Evolutionary conservation across 352 stramenopile species (phyloP).

Genomic region (Phytopythium chamaehyphon): DNA sequence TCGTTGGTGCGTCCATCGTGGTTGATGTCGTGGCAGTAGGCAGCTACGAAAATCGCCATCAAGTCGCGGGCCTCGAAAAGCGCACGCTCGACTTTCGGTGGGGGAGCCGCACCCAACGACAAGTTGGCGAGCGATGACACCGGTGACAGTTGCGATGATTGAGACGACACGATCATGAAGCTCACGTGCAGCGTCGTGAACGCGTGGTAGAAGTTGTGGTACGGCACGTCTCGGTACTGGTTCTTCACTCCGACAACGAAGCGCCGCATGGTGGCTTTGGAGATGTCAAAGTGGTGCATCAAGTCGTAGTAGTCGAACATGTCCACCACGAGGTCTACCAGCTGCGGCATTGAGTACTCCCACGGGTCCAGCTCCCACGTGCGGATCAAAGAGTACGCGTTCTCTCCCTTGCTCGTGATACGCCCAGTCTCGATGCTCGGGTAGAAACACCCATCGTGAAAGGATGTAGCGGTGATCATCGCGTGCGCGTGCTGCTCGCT

Average conservation of each 20-base stretch:
- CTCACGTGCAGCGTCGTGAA: conserved; percentile 80
- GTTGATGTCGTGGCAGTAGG: conserved; percentile 87
- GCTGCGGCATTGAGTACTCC: conserved; percentile 49
- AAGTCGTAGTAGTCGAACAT: conserved; percentile 75
- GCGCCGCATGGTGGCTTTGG: conserved; percentile 46
- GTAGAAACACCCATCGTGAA: conserved; percentile 30
- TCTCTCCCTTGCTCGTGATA: conserved; percentile 4
- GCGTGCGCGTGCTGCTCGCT: conserved; percentile 28
- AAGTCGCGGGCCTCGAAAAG: conserved; percentile 53
- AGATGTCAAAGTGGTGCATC: conserved; percentile 52
- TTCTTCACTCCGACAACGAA: conserved; percentile 66
- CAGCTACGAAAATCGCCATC: conserved; percentile 74
- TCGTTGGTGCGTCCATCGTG: conserved; percentile 87
- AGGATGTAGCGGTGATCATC: conserved; percentile 29
- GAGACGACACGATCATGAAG: conserved; percentile 66
- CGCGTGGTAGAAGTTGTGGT: conserved; percentile 86
- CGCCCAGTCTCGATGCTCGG: background rate
- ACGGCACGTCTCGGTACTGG: conserved; percentile 79
- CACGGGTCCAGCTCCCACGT: conserved; percentile 65
- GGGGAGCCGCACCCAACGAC: conserved; percentile 11
- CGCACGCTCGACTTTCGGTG: conserved; percentile 14
- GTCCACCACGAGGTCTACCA: conserved; percentile 62
- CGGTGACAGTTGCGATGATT: conserved; percentile 31
- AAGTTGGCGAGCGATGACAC: conserved; percentile 15
- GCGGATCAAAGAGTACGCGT: conserved; percentile 15